Evolutionary conservation across 106 monocot species (phyloP).

Genomic region (Posidonia australis): DNA sequence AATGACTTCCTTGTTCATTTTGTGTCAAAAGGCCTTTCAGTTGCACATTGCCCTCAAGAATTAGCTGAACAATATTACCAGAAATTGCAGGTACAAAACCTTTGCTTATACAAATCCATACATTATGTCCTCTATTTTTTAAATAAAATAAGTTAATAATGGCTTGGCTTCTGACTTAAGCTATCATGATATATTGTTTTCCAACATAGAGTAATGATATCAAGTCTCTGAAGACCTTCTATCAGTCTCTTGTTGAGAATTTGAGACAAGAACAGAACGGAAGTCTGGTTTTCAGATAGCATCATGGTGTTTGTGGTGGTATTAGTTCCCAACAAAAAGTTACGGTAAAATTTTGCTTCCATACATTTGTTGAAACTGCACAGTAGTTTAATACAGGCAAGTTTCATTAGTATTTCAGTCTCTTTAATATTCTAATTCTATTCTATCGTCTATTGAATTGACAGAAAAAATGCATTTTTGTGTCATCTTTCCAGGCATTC

Average conservation of each 20-base stretch:
- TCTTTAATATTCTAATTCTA: background rate
- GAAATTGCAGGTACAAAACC: constrained; percentile 44
- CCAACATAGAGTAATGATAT: constrained; percentile 51
- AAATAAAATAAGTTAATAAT: too few relatives aligned
- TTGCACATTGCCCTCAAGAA: constrained; percentile 70
- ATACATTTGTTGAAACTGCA: background rate
- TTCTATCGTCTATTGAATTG: background rate
- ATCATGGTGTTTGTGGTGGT: background rate
- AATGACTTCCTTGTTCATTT: constrained; percentile 58
- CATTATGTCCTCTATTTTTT: too few relatives aligned
- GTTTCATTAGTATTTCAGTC: background rate
- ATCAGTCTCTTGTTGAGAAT: constrained; percentile 71
- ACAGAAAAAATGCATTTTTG: background rate
- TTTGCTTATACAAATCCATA: too few relatives aligned
- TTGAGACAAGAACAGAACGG: constrained; percentile 93
- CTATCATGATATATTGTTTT: background rate
- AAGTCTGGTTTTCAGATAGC: constrained; percentile 89
- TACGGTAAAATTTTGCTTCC: background rate
- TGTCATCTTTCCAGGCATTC: background rate
- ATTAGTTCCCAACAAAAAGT: too few relatives aligned
- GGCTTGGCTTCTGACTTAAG: background rate
- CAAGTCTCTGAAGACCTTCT: constrained; percentile 66
- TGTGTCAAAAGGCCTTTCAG: constrained; percentile 43
- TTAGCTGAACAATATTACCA: constrained; percentile 69
- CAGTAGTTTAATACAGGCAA: background rate